These are phyloP conservation scores for Agrocybe praecox DNA, from an alignment of 768 basidiomycete genomes.

Conservation along the genomic window DNA sequence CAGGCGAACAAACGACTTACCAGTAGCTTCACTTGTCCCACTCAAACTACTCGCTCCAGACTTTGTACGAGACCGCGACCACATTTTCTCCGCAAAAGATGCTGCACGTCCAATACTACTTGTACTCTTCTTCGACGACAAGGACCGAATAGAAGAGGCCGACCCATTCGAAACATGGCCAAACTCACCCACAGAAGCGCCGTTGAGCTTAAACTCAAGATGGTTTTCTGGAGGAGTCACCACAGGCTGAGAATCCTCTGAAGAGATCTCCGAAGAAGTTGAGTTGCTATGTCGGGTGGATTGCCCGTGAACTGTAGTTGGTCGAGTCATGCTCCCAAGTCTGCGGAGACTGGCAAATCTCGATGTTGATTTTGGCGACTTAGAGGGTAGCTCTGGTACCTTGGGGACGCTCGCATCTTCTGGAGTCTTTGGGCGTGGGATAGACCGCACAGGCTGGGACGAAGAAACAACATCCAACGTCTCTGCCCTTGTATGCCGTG, in stretches of 20 bases:
- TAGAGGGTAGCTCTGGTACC: conserved; percentile 48
- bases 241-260: conserved; percentile 67
- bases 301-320: conserved; percentile 27
- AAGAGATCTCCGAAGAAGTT: conserved; percentile 60
- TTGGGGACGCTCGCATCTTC: conserved; percentile 19
- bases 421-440: conserved; percentile 17
- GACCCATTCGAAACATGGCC: conserved; percentile 24
- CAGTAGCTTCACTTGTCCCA: conserved; percentile 33
- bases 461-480: neutral
- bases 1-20: conserved; percentile 31
- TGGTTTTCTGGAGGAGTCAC: conserved; percentile 57
- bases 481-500: neutral
- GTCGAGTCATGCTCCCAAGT: conserved; percentile 42
- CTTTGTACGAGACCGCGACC: conserved; percentile 53
- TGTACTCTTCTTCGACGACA: conserved; percentile 54
- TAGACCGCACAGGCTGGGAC: neutral
- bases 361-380: conserved; percentile 43
- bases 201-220: conserved; percentile 32
- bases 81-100: conserved; percentile 66
- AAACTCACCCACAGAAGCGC: conserved; percentile 29
- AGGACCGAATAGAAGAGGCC: conserved; percentile 47
- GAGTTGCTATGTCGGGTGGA: conserved; percentile 61
- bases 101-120: conserved; percentile 48
- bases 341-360: conserved; percentile 54
- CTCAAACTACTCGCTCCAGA: conserved; percentile 50